These are phyloP conservation scores for Phytophthora citrophthora DNA, from an alignment of 352 stramenopile genomes.

Conservation along the genomic window DNA sequence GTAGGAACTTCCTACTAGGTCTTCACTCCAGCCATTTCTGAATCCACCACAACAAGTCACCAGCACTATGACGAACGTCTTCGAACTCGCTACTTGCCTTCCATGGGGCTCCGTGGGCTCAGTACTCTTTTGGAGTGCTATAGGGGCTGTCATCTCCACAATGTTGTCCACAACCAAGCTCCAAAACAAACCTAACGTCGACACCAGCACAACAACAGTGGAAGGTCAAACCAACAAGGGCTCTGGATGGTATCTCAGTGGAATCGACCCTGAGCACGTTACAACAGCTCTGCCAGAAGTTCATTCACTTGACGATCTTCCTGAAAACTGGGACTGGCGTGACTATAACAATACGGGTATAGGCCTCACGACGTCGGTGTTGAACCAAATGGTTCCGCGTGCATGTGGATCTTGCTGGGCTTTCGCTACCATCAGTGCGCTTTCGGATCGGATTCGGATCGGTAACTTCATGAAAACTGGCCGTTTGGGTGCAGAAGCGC, in stretches of 20 bases:
- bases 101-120: conserved; percentile 11
- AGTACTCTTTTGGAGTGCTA: conserved; percentile 47
- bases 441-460: conserved; percentile 78
- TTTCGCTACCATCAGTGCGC: conserved; percentile 60
- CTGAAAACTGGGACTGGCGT: conserved; percentile 71
- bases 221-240: conserved; percentile 35
- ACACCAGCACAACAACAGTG: not conserved
- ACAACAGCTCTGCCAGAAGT: conserved; percentile 43
- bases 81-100: conserved; percentile 21
- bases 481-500: conserved; percentile 51
- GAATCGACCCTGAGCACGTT: conserved; percentile 57
- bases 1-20: not conserved
- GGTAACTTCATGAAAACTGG: conserved; percentile 59
- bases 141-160: conserved; percentile 48
- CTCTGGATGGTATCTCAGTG: conserved; percentile 59
- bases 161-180: conserved; percentile 10
- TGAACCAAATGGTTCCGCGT: conserved; percentile 79
- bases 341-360: conserved; percentile 75
- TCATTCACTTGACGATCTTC: conserved; percentile 58
- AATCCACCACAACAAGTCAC: too few species aligned
- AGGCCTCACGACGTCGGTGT: conserved; percentile 62
- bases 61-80: conserved; percentile 3
- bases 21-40: too few species aligned
- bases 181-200: conserved; percentile 35
- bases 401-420: conserved; percentile 79